phyloP scores from a whole-genome alignment of 352 stramenopile species.

The Phytophthora sp. region DNA sequence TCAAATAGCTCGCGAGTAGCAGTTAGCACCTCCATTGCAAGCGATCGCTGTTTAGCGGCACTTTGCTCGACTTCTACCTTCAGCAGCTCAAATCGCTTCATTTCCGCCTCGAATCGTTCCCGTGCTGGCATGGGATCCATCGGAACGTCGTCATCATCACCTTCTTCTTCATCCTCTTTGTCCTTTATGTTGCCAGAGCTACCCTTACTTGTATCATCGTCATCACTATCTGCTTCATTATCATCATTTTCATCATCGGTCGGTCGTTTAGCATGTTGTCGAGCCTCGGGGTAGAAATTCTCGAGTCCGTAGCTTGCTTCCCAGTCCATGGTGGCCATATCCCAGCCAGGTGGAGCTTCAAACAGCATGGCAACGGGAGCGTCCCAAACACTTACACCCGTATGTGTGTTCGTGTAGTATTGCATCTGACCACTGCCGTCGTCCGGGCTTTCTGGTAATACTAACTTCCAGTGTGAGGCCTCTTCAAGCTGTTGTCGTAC shows the following conservation, averaged over 20 bases:
- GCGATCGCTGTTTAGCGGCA: slow-evolving; percentile 42
- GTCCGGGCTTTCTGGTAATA: slow-evolving; percentile 32
- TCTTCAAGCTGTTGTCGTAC: slow-evolving; percentile 48
- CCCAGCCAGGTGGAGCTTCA: slow-evolving; percentile 61
- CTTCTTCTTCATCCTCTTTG: slow-evolving; percentile 13
- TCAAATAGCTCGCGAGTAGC: slow-evolving; percentile 65
- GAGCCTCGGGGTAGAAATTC: slow-evolving; percentile 44
- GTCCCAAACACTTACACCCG: slow-evolving; percentile 64
- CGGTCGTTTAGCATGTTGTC: neutral
- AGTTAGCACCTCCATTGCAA: slow-evolving; percentile 70
- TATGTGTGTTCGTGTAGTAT: slow-evolving; percentile 67
- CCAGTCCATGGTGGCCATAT: slow-evolving; percentile 63
- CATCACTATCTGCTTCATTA: neutral
- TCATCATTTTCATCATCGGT: slow-evolving; percentile 15
- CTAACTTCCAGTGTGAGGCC: slow-evolving; percentile 55
- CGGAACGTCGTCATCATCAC: slow-evolving; percentile 15
- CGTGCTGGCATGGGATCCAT: slow-evolving; percentile 55
- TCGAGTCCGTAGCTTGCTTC: slow-evolving; percentile 52
- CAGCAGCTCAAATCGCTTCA: slow-evolving; percentile 36
- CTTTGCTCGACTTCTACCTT: slow-evolving; percentile 42
- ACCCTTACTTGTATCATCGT: neutral
- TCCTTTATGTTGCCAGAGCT: slow-evolving; percentile 10
- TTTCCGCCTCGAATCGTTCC: slow-evolving; percentile 45
- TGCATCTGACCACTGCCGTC: slow-evolving; percentile 30
- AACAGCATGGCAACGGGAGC: slow-evolving; percentile 60